phyloP scores from a whole-genome alignment of 164 flowering plant species.

The Berberis thunbergii region DNA sequence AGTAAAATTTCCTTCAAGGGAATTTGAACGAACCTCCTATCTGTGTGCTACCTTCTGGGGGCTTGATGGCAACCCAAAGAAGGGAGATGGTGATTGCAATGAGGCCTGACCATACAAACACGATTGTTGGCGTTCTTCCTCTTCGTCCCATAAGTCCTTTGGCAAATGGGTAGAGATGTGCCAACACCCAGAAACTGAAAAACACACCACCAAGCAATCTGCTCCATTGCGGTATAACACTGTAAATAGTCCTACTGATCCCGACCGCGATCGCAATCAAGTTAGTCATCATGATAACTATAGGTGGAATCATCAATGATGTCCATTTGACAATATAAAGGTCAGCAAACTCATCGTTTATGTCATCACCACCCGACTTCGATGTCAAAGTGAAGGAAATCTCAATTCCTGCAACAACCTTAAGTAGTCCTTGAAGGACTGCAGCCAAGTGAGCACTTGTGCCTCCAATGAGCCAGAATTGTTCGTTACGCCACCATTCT shows the following conservation, averaged over 20 bases:
- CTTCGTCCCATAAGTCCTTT: conserved; percentile 88
- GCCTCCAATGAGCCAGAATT: conserved; percentile 89
- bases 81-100: conserved; percentile 75
- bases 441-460: conserved; percentile 90
- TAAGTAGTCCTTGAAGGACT: conserved; percentile 76
- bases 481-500: conserved; percentile 93
- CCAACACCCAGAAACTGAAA: conserved; percentile 87
- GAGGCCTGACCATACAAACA: conserved; percentile 85
- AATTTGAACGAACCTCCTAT: conserved; percentile 65
- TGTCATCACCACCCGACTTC: conserved; percentile 62
- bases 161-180: conserved; percentile 82
- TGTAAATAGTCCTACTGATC: conserved; percentile 53
- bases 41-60: conserved; percentile 33
- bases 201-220: conserved; percentile 70
- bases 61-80: conserved; percentile 76
- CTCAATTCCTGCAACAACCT: conserved; percentile 78
- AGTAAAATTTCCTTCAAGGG: conserved; percentile 30
- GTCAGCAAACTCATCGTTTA: conserved; percentile 66
- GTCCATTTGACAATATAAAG: conserved; percentile 74
- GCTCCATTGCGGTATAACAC: conserved; percentile 66
- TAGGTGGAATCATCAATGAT: conserved; percentile 73
- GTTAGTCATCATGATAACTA: conserved; percentile 61
- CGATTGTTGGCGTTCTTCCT: conserved; percentile 76
- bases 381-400: conserved; percentile 82
- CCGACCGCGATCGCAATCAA: conserved; percentile 71